These are phyloP conservation scores for Coccinonectria pachysandricola DNA, from an alignment of 2,329 filamentous ascomycete species.

Conservation along the genomic window DNA sequence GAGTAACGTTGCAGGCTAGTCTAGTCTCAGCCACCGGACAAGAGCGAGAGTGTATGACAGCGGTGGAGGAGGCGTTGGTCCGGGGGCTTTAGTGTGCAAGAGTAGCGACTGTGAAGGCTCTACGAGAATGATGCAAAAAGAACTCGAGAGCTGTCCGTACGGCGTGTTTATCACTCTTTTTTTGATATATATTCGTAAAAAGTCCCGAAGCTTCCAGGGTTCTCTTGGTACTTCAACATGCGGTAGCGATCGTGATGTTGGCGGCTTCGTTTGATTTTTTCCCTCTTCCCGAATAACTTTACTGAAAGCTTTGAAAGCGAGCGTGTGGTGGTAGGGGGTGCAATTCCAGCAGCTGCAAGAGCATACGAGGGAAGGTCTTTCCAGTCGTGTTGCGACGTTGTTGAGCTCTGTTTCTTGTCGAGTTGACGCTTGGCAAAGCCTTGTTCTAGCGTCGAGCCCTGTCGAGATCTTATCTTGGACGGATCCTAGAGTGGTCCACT, in stretches of 20 bases:
- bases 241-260: conserved; percentile 30
- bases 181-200: too few relatives aligned
- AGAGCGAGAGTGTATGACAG: conserved; percentile 9
- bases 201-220: too few relatives aligned
- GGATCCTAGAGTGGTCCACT: too few relatives aligned
- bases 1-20: conserved; percentile 5
- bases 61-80: too few relatives aligned
- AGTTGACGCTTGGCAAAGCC: too few relatives aligned
- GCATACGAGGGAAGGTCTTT: conserved; percentile 8
- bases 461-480: too few relatives aligned
- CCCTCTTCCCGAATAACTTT: conserved; percentile 9
- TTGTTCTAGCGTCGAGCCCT: too few relatives aligned
- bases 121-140: too few relatives aligned
- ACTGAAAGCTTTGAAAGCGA: conserved; percentile 20
- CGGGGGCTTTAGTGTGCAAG: conserved; percentile 6
- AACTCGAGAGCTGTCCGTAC: too few relatives aligned
- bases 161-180: too few relatives aligned
- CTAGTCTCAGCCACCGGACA: conserved; percentile 6
- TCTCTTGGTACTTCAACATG: too few relatives aligned
- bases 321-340: conserved; percentile 18
- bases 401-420: too few relatives aligned
- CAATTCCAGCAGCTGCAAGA: conserved; percentile 13
- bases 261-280: conserved; percentile 13
- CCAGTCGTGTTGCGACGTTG: conserved; percentile 8
- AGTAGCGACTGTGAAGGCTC: conserved; percentile 10